These are phyloP conservation scores for Nannizziopsis barbatae DNA, from an alignment of 2,329 filamentous ascomycete genomes.

Conservation along the genomic window DNA sequence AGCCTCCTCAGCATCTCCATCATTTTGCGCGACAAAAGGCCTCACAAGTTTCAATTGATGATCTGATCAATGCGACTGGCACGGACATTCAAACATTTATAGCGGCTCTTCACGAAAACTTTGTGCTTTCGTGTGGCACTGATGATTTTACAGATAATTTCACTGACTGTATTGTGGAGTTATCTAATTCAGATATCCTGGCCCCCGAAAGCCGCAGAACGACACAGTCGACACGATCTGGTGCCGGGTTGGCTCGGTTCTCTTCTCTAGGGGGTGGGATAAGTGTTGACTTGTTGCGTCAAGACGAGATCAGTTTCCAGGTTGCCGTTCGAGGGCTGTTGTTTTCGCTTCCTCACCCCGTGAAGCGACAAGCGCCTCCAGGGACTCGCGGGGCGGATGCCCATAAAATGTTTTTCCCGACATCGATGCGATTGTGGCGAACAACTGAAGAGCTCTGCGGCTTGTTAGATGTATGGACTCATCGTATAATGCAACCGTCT, in stretches of 20 bases:
- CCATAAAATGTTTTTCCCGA: conserved; percentile 87
- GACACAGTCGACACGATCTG: conserved; percentile 28
- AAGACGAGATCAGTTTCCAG: conserved; percentile 91
- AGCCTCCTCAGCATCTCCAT: conserved; percentile 49
- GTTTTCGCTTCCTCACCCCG: conserved; percentile 73
- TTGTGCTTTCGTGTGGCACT: conserved; percentile 64
- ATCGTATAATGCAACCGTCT: conserved; percentile 25
- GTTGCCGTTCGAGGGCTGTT: conserved; percentile 76
- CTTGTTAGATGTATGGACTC: conserved; percentile 42
- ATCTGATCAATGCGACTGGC: conserved; percentile 82
- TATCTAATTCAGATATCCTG: conserved; percentile 82
- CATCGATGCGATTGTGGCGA: conserved; percentile 71
- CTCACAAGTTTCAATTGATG: conserved; percentile 58
- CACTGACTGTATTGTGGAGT: conserved; percentile 70
- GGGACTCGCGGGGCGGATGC: conserved; percentile 44
- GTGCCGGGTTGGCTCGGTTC: conserved; percentile 39
- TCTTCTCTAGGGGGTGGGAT: conserved; percentile 43
- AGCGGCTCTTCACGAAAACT: conserved; percentile 87
- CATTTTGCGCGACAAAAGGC: conserved; percentile 49
- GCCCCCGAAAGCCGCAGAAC: conserved; percentile 50
- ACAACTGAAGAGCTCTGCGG: conserved; percentile 70
- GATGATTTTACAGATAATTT: conserved; percentile 62
- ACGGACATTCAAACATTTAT: conserved; percentile 87
- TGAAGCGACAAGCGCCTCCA: conserved; percentile 49
- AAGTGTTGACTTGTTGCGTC: conserved; percentile 63